Base-by-base conservation (phyloP, 441 rosid species). In the Brassica balearica region DNA sequence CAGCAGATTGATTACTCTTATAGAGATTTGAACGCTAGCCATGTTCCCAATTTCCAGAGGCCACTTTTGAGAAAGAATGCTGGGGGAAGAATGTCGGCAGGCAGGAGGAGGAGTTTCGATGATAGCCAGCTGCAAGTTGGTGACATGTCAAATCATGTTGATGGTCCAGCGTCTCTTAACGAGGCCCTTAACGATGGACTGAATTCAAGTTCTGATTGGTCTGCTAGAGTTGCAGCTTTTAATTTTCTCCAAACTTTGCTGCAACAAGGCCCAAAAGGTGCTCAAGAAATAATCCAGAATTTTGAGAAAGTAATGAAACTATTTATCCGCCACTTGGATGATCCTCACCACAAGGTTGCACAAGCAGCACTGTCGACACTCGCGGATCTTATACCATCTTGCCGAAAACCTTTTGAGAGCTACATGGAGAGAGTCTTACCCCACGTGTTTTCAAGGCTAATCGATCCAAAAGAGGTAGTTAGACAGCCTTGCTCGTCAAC, bases 331-430 rank as follows among this genome's bases (percentile, higher is more conserved):
- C 98, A 96, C 82, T 85, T 94, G 86, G 98, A 96, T 87, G 99
- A 96, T 83, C 99, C 99, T 41, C 99, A 96, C 81, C 99, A 94
- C 86, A 96, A 94, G 89, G 98, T 94, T 65, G 99, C 99, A 19
- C 99, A 92, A 83, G 99, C 99, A 83, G 96, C 99, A 80, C 91
- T 96, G 55, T 91, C 97, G 25, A 88, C 98, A 29, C 96, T 96
- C 14, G 95, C 98, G 20, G 98, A 96, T 81, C 86, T 96, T 71
- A 92, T 96, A 82, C 91, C 92, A 72, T 80, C 98, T 75, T 96
- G 99, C 81, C 90, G 93, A 76, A 96, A 88, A 85, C 95, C 97
- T 6, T 96, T 94, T 75, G 98, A 96, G 86, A 90, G 96, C 84
- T 96, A 90, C 82, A 94, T 94, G 96, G 98, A 94, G 81, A 88